Percentiles rank a stretch among this genome's conserved stretches.
phyloP scores from a whole-genome alignment of 1,284 basidiomycete species.

The Naganishia cerealis region DNA sequence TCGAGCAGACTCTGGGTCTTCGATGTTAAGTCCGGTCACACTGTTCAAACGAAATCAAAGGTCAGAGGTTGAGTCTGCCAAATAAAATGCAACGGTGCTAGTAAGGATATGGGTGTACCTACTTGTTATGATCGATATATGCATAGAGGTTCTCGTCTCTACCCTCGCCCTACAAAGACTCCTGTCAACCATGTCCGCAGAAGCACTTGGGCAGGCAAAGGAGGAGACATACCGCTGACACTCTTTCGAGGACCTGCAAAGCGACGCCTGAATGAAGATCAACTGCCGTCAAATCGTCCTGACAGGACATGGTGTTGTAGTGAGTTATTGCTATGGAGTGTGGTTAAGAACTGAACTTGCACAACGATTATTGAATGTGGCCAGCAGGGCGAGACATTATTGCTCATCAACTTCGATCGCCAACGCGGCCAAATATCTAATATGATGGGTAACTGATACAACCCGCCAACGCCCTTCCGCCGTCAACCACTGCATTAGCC shows the following conservation, averaged over 20 bases:
- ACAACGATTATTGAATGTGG: background rate
- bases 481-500: background rate
- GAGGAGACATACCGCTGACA: slow-evolving; percentile 43
- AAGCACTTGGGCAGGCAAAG: slow-evolving; percentile 22
- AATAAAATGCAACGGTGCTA: background rate
- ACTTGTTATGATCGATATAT: slow-evolving; percentile 53
- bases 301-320: slow-evolving; percentile 49
- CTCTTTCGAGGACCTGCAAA: slow-evolving; percentile 49
- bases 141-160: slow-evolving; percentile 52
- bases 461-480: background rate
- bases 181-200: background rate
- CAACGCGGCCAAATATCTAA: background rate
- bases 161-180: slow-evolving; percentile 34
- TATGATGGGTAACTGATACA: background rate
- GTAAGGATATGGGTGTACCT: slow-evolving; percentile 16
- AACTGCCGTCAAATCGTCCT: slow-evolving; percentile 53
- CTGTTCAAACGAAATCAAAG: slow-evolving; percentile 34
- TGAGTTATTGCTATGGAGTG: background rate
- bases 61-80: background rate
- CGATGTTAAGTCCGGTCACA: slow-evolving; percentile 50
- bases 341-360: background rate
- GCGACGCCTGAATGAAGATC: slow-evolving; percentile 45
- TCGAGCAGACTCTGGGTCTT: slow-evolving; percentile 44
- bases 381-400: background rate
- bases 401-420: background rate